phyloP scores from a whole-genome alignment of 192 early-diverging fungal species.

The Coemansia sp. region DNA sequence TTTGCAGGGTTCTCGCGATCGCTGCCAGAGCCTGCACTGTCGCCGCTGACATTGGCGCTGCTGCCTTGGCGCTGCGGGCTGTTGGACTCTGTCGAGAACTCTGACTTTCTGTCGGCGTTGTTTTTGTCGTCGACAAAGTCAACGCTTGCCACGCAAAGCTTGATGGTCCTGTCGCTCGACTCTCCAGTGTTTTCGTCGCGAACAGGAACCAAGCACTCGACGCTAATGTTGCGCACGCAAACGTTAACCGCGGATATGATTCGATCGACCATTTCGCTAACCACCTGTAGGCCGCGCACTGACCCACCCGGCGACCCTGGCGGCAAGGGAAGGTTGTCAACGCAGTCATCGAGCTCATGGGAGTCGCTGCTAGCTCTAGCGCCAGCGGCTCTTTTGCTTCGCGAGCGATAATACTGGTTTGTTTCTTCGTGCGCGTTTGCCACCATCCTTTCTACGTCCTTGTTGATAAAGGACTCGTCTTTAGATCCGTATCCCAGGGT shows the following conservation, averaged over 20 bases:
- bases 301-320: constrained; percentile 36
- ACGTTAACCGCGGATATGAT: constrained; percentile 80
- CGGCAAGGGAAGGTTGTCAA: constrained; percentile 29
- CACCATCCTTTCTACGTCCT: constrained; percentile 52
- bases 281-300: constrained; percentile 67
- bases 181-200: constrained; percentile 21
- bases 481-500: constrained; percentile 62
- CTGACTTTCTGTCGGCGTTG: constrained; percentile 12
- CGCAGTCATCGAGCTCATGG: constrained; percentile 27
- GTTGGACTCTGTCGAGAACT: constrained; percentile 2
- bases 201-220: constrained; percentile 30
- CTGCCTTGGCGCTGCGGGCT: constrained; percentile 11
- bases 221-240: constrained; percentile 49
- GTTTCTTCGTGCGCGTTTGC: constrained; percentile 49
- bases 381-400: constrained; percentile 1
- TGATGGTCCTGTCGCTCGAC: constrained; percentile 24
- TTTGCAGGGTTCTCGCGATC: constrained; percentile 30
- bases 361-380: constrained; percentile 12
- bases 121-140: constrained; percentile 45
- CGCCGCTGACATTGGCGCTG: constrained; percentile 15
- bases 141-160: constrained; percentile 49
- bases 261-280: constrained; percentile 79
- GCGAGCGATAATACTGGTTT: constrained; percentile 37
- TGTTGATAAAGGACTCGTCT: constrained; percentile 54
- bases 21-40: constrained; percentile 14